phyloP scores from a whole-genome alignment of 163 green algal genomes.

The Coccomyxa subellipsoidea region DNA sequence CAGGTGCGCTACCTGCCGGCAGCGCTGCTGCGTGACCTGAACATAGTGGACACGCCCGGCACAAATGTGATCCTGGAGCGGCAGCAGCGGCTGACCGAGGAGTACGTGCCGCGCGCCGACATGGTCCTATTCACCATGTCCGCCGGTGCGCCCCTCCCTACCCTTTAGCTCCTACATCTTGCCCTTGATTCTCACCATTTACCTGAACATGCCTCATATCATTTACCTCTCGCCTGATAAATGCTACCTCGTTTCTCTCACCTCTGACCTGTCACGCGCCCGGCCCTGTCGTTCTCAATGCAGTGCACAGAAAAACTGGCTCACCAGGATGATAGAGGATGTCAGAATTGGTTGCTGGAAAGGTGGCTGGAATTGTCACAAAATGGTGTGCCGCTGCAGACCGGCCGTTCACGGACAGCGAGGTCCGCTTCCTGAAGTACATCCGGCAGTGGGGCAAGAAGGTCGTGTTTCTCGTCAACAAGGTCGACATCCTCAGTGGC shows the following conservation, averaged over 20 bases:
- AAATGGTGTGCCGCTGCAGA: conserved; percentile 48
- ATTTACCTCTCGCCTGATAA: too few relatives aligned
- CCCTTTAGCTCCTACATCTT: too few relatives aligned
- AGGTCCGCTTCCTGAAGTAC: conserved; percentile 90
- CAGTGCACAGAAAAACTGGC: too few relatives aligned
- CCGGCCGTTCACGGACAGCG: conserved; percentile 80
- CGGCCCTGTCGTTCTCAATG: too few relatives aligned
- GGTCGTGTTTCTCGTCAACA: conserved; percentile 98
- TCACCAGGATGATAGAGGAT: too few relatives aligned
- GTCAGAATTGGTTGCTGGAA: background rate
- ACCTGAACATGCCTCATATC: too few relatives aligned
- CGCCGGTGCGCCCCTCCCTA: background rate
- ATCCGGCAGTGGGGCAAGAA: conserved; percentile 97
- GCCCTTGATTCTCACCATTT: too few relatives aligned
- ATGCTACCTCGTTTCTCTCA: too few relatives aligned
- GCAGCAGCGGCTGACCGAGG: conserved; percentile 97
- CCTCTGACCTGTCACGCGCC: too few relatives aligned
- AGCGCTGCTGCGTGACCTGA: conserved; percentile 64
- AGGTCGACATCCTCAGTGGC: conserved; percentile 79
- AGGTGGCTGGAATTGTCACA: background rate
- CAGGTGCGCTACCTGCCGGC: conserved; percentile 48
- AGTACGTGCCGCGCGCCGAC: conserved; percentile 94
- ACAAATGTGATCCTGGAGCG: conserved; percentile 96
- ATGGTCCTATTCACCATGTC: conserved; percentile 91
- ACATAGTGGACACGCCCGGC: conserved; percentile 92